A percentile compares a stretch with the other conserved stretches of the same genome.
These are phyloP conservation scores for Rhodosporidiobolus odoratus DNA, from an alignment of 768 basidiomycete genomes.

Conservation along the genomic window DNA sequence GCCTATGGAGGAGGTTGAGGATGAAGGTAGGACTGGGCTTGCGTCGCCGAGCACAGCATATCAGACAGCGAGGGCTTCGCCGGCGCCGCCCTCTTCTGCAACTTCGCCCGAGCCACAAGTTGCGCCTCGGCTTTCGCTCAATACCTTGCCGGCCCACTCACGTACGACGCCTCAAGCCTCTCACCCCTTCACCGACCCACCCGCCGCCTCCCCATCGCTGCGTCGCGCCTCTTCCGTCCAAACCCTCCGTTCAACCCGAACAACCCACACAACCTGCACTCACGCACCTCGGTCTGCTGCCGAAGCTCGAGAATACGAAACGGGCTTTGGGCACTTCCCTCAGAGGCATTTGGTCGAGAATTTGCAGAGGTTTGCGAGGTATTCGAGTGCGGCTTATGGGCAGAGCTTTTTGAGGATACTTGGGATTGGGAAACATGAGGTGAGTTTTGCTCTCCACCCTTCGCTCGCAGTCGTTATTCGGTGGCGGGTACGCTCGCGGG, in stretches of 20 bases:
- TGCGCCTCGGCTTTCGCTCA: neutral
- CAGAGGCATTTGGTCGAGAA: slow-evolving; percentile 39
- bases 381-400: slow-evolving; percentile 37
- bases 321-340: slow-evolving; percentile 18
- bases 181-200: neutral
- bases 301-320: slow-evolving; percentile 5
- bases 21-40: neutral
- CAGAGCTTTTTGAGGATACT: slow-evolving; percentile 43
- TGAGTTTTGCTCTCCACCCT: neutral
- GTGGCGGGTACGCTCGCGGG: too few relatives aligned
- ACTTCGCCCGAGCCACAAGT: too few relatives aligned
- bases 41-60: neutral
- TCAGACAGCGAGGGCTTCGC: neutral
- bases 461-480: neutral
- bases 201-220: neutral
- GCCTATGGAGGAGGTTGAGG: neutral
- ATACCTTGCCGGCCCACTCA: neutral
- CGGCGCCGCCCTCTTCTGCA: neutral
- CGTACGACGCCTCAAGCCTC: neutral
- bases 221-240: slow-evolving; percentile 1
- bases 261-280: slow-evolving; percentile 9
- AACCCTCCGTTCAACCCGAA: slow-evolving; percentile 12
- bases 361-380: slow-evolving; percentile 46
- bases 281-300: neutral
- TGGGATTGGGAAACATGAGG: slow-evolving; percentile 44